Base-by-base conservation (phyloP, 371 early-diverging fungal species). In the Umbelopsis sp. region DNA sequence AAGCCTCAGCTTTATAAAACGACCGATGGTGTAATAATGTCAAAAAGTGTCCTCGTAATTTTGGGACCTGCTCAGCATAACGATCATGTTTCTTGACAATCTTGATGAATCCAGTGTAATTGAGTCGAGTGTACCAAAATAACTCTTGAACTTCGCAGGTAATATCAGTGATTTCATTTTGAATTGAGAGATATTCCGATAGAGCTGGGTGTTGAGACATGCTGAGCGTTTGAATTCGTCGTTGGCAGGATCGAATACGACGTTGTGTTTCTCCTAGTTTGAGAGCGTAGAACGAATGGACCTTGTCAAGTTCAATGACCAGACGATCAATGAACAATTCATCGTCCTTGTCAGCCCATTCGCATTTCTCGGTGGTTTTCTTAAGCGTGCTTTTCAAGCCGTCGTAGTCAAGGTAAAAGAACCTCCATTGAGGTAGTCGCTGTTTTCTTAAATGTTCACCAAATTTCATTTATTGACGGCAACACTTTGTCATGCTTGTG, bases 21-120 rank as follows among this genome's bases (percentile, higher is more conserved):
- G 57, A 32, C 35, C 57, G 25, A 35, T 57, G 14, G 35, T 57
- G 57, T 16, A 57, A 35, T 11, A 35, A 29, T 35, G 35, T 57
- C 35, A 57, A 35, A 18, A 57, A 57, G 5, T 57, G 32, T 16
- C 32, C 35, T 4, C 57, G 25, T 37, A 91, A 87, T 80, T 88
- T 88, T 65, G 96, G 86, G 50, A 82, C 75, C 76, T 85, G 91
- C 20, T 84, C 74, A n/a, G 94, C 92, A 79, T 92, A 89, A 74
- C 94, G 94, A 81, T 96, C 96, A 74, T 95, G 95, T 80, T 96
- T 95, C 80, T 94, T 95, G 72, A 97, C 83, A 69, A 95, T 92
- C 86, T 94, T 96, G 66, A 95, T 83, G 72, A 96, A 95, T 18
- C 94, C 97, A 20, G 94, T 89, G 74, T 93, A 93, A 86, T 97